Conservation (phyloP, 164 flowering plant species). For the Tetracentron sinense region DNA sequence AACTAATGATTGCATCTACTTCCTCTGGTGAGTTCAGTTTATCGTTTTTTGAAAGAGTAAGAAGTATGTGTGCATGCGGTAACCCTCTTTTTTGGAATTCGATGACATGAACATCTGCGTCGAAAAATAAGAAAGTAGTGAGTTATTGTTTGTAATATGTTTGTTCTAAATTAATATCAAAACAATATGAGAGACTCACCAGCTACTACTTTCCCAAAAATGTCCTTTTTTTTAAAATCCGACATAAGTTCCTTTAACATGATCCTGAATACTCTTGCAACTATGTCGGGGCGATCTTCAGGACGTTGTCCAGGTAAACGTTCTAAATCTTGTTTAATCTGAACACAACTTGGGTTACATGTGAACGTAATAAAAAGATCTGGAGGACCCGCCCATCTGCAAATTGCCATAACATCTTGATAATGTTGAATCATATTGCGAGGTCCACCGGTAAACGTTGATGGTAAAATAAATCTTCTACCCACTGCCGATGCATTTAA, state of each 20-base stretch:
- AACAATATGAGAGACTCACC: not conserved
- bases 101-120: not conserved
- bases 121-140: no score
- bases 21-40: not conserved
- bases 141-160: not conserved
- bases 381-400: conserved; percentile 6
- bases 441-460: no score
- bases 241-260: conserved; percentile 1
- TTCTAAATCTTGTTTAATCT: not conserved
- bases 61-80: conserved; percentile 10
- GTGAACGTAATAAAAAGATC: conserved; percentile 15
- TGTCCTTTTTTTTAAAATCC: not conserved
- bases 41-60: not conserved
- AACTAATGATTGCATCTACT: not conserved
- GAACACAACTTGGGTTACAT: conserved; percentile 13
- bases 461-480: no score
- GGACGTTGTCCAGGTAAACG: not conserved
- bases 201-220: not conserved
- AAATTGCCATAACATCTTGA: no score
- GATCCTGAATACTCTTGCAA: conserved; percentile 13
- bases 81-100: conserved; percentile 21
- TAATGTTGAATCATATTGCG: no score
- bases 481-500: no score
- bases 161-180: not conserved
- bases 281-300: conserved; percentile 16